Base-by-base conservation (phyloP, 768 basidiomycete genomes). In the Naganishia kalamii region DNA sequence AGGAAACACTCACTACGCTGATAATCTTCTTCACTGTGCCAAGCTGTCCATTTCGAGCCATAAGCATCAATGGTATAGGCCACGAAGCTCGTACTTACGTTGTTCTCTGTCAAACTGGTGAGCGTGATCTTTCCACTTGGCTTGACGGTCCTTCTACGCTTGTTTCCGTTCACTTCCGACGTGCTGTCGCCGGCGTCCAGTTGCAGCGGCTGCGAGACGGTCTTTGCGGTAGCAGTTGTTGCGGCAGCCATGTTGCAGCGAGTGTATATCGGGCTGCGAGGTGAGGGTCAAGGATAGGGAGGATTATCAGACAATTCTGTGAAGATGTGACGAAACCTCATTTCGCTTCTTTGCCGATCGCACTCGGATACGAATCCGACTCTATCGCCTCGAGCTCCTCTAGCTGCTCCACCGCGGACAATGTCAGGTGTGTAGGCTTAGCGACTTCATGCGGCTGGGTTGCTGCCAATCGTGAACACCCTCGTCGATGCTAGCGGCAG, bases 61-160 rank as follows among this genome's bases (percentile, higher is more conserved):
- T 41, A 19, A n/a, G n/a, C n/a, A n/a, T n/a, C 10, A 33, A 43
- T 13, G 15, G 41, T 40, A 40, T 40, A 40, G 17, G 37, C 8
- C 37, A 8, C 10, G 25, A 48, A 10, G n/a, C 47, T n/a, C 25
- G 10, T 29, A 68, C 75, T 70, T 69, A 77, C 76, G 47, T 77
- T 77, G 68, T 77, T 73, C 57, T 65, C 51, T 2, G 76, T 77
- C 69, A 77, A 61, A 63, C 74, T 75, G 8, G 76, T 77, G 65
- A 75, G 61, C 4, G 76, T 77, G 17, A 73, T 73, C 57, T 75
- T 75, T 29, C 69, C 69, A 50, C 72, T 70, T 6, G 74, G 74
- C 48, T 68, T 68, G 30, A 74, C 67, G 15, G 57, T 60, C 61
- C 71, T 74, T 25, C 60, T 61, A 12, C 66, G 46, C 57, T 67